A percentile compares a stretch with the other conserved stretches of the same genome.
phyloP scores from a whole-genome alignment of 2,329 filamentous ascomycete genomes.

The Fusarium stilboides region DNA sequence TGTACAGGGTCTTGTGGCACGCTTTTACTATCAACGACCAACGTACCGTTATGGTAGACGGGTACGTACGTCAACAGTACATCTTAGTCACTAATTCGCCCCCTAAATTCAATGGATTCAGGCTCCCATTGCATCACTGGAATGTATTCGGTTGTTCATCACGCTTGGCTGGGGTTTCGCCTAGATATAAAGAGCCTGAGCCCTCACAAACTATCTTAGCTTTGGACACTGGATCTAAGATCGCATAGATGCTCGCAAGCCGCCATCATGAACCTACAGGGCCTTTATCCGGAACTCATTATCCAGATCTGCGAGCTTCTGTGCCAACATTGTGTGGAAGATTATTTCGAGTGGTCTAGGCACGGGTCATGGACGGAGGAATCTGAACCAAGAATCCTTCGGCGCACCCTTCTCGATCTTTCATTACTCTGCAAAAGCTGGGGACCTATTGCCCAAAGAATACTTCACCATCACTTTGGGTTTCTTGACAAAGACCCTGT shows the following conservation, averaged over 20 bases:
- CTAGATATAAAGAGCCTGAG: neutral
- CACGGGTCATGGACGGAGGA: neutral
- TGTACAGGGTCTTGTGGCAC: too few species aligned
- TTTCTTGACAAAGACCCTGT: neutral
- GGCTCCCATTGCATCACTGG: too few species aligned
- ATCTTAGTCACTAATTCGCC: too few species aligned
- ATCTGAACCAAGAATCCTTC: neutral
- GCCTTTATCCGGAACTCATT: neutral
- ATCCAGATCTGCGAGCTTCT: neutral
- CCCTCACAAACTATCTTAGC: too few species aligned
- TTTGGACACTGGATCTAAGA: too few species aligned
- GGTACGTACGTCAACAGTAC: too few species aligned
- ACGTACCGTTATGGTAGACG: too few species aligned
- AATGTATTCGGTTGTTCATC: too few species aligned
- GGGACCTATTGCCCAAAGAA: slow-evolving; percentile 10
- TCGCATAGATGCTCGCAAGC: neutral
- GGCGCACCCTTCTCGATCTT: neutral
- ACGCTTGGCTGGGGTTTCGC: neutral
- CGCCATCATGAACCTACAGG: neutral
- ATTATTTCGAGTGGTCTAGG: neutral
- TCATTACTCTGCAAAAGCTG: neutral
- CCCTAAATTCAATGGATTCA: too few species aligned
- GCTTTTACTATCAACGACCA: too few species aligned
- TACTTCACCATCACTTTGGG: slow-evolving; percentile 25
- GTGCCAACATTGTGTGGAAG: neutral